Conservation (phyloP, 805 yeast species). For the Ogataea methylovora region DNA sequence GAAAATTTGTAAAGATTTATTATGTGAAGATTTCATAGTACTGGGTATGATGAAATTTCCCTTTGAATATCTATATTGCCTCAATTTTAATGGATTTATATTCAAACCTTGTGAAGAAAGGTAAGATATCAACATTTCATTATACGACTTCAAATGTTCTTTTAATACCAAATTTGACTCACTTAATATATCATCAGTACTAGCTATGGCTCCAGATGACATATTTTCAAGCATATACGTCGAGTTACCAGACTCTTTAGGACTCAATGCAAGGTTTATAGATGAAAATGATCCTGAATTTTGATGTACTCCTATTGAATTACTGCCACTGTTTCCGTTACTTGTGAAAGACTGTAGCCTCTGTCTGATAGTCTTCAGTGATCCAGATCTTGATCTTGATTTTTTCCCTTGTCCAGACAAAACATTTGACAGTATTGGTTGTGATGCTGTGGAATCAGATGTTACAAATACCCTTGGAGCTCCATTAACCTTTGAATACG, state of each 20-base stretch:
- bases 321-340: slow-evolving; percentile 6
- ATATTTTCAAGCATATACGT: no score
- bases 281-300: no score
- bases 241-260: slow-evolving; percentile 16
- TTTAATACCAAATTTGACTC: no score
- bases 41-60: background rate
- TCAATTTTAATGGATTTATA: slow-evolving; percentile 18
- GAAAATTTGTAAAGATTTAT: slow-evolving; percentile 12
- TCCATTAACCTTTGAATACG: no score
- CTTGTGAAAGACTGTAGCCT: slow-evolving; percentile 10
- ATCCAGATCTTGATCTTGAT: slow-evolving; percentile 14
- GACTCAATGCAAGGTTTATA: slow-evolving; percentile 5
- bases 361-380: slow-evolving; percentile 12
- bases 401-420: slow-evolving; percentile 2
- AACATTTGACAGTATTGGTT: slow-evolving; percentile 4
- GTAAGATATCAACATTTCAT: slow-evolving; percentile 17
- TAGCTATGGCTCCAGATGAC: no score
- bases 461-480: no score
- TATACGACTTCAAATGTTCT: slow-evolving; percentile 16
- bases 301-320: slow-evolving; percentile 14
- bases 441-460: no score
- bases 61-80: slow-evolving; percentile 7
- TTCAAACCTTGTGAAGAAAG: slow-evolving; percentile 21
- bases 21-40: background rate
- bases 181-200: no score